phyloP scores from a whole-genome alignment of 2,329 filamentous ascomycete genomes.

The Monosporascus sp. region DNA sequence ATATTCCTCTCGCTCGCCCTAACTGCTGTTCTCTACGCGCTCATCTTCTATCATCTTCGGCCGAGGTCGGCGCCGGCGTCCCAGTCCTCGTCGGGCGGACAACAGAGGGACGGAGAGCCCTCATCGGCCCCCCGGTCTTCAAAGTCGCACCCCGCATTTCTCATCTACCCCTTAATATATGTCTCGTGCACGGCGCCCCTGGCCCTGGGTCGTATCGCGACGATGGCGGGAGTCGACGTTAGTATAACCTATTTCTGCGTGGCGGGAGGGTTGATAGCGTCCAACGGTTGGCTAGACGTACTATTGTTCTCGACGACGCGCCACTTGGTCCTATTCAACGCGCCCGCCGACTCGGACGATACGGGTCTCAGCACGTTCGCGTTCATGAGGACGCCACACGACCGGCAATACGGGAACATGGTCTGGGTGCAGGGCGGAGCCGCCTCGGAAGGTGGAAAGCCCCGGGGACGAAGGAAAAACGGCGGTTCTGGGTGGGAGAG shows the following conservation, averaged over 20 bases:
- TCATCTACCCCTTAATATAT: slow-evolving; percentile 65
- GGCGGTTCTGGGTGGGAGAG: slow-evolving; percentile 12
- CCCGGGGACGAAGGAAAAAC: slow-evolving; percentile 8
- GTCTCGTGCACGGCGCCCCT: slow-evolving; percentile 64
- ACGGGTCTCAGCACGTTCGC: slow-evolving; percentile 47
- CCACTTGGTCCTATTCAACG: slow-evolving; percentile 45
- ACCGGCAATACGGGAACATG: slow-evolving; percentile 24
- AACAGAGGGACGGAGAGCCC: neutral
- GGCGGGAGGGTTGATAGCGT: slow-evolving; percentile 53
- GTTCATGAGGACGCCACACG: slow-evolving; percentile 37
- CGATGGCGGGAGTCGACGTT: slow-evolving; percentile 50
- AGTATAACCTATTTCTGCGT: slow-evolving; percentile 53
- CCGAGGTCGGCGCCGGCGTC: slow-evolving; percentile 16
- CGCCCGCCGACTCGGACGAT: slow-evolving; percentile 30
- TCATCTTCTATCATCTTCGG: slow-evolving; percentile 31
- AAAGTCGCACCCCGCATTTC: slow-evolving; percentile 45
- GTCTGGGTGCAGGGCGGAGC: slow-evolving; percentile 24
- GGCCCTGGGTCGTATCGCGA: slow-evolving; percentile 57
- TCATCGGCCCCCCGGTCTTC: neutral
- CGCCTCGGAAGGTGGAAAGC: neutral
- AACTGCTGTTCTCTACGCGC: slow-evolving; percentile 31
- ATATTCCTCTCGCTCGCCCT: slow-evolving; percentile 41
- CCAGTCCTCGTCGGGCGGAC: slow-evolving; percentile 18
- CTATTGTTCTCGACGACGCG: slow-evolving; percentile 48
- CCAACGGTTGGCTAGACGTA: slow-evolving; percentile 52